Percentiles rank a stretch among this genome's conserved stretches.
Conservation (phyloP, 306 rosid species). For the Dalbergia oliveri region DNA sequence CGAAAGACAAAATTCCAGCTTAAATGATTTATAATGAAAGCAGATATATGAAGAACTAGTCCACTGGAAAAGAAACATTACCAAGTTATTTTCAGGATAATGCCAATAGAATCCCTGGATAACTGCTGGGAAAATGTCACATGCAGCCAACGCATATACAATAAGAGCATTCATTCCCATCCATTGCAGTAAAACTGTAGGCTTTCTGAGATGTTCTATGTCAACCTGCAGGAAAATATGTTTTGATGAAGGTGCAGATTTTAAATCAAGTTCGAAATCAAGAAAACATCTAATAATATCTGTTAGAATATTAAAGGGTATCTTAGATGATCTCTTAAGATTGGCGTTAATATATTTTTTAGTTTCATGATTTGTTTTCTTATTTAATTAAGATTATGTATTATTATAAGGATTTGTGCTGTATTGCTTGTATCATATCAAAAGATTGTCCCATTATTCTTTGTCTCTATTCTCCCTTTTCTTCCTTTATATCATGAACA, state of each 20-base stretch:
- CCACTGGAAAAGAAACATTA: conserved; percentile 47
- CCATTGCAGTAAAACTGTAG: conserved; percentile 70
- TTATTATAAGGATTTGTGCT: no score
- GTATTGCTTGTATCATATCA: no score
- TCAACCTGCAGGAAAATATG: conserved; percentile 66
- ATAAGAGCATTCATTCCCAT: conserved; percentile 87
- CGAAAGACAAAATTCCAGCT: conserved; percentile 4
- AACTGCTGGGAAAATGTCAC: conserved; percentile 73
- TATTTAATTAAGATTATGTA: no score
- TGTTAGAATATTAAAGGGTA: no score
- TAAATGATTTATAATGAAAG: neutral
- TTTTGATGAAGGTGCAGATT: conserved; percentile 34
- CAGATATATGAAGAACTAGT: conserved; percentile 9
- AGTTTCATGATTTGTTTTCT: neutral
- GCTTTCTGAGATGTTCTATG: conserved; percentile 60
- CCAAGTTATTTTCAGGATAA: conserved; percentile 79
- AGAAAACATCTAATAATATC: neutral
- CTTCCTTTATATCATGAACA: no score
- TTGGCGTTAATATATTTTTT: neutral
- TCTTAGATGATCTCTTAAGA: neutral
- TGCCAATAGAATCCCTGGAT: conserved; percentile 82
- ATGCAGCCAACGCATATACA: conserved; percentile 75
- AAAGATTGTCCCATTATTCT: no score
- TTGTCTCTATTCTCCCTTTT: no score
- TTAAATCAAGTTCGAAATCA: conserved; percentile 5